Evolutionary conservation across 345 rosid genomes (phyloP), one percentile per base, ranked within the genome.

Genomic region (Cardiospermum halicacabum): DNA sequence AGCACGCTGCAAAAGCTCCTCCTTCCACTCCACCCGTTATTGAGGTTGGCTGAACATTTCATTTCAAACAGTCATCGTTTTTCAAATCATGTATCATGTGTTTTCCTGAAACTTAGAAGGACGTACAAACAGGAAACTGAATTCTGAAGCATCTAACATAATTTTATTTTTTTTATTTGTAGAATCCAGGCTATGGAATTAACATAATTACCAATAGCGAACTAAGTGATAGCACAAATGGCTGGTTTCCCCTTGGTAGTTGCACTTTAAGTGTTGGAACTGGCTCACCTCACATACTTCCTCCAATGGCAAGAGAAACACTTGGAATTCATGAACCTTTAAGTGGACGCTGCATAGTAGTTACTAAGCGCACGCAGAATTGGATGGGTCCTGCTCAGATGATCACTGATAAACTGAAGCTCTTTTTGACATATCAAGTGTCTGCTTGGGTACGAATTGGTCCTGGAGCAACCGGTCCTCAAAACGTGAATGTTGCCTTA

Each of bases 311-410:
- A 2, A 87, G 88, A 72, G 86, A 81, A 58, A 84, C 96, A 57
- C 88, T 91, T 50, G 91, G 85, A 62, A 67, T 75, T 58, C 76
- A 85, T 59, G 86, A 45, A 51, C 86, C 93, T 57, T 72, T 90
- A 51, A 86, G 96, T 40, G 97, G 98, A 30, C 89, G 73, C 39
- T 85, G 74, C 73, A 88, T 93, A 63, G 84, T 78, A 0, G 89
- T 74, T 45, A 82, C 91, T 48, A 89, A 82, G 69, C 84, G 98
- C 34, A 82, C 97, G 9, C 92, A 88, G 62, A 90, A 76, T 54
- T 93, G 97, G 98, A 93, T 93, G 97, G 98, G 98, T 49, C 98
- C 98, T 51, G 97, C 96, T 50, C 98, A 93, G 81, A 68, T 80
- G 58, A 93, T 93, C 73, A 85, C 96, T 1, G 94, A 86, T 30